Evolutionary conservation across 768 basidiomycete genomes (phyloP), one percentile per base, ranked within the genome.

Genomic region (Podaxis sp.): DNA sequence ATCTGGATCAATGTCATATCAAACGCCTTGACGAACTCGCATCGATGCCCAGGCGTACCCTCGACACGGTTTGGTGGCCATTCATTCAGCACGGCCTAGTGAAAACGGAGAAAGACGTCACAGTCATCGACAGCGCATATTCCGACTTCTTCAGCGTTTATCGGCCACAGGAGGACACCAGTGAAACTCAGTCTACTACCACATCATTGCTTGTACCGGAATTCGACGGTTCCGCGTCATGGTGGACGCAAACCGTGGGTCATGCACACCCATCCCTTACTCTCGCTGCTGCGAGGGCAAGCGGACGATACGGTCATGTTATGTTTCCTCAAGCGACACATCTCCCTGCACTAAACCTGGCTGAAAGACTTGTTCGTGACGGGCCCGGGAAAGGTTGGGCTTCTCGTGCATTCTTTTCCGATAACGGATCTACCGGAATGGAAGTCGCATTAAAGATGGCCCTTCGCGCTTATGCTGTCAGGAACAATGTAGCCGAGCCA

Each of bases 361-460:
- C 94, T 1, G 96, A 98, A 70, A 83, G 84, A 19, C 80, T 98
- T 22, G 74, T 96, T 17, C 72, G 79, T 28, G 71, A 83, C 26
- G 93, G 92, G 1, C 95, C 96, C 3, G 96, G 96, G 0, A 82
- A 81, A 63, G 92, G 89, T 2, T 99, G 96, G 96, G 96, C 96
- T 1, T 82, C 86, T 7, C 85, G 93, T 19, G 96, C 87, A 2
- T 98, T 96, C 77, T 94, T 92, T 75, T 93, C 92, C 4, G 96
- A 99, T 70, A 90, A 99, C 67, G 96, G 96, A 13, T 93, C 94
- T 22, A 98, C 96, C 0, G 96, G 88, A 6, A 96, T 96, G 88
- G 96, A 98, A 72, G 89, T 96, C n/a, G 96, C 94, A 11, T 76
- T 99, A 63, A 99, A 99, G 75, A 98, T 99, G 96, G 96, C 94